Percentiles rank a stretch among this genome's conserved stretches.
Evolutionary conservation across 2,329 filamentous ascomycete genomes (phyloP).

Genomic region (Orbilia ellipsospora): DNA sequence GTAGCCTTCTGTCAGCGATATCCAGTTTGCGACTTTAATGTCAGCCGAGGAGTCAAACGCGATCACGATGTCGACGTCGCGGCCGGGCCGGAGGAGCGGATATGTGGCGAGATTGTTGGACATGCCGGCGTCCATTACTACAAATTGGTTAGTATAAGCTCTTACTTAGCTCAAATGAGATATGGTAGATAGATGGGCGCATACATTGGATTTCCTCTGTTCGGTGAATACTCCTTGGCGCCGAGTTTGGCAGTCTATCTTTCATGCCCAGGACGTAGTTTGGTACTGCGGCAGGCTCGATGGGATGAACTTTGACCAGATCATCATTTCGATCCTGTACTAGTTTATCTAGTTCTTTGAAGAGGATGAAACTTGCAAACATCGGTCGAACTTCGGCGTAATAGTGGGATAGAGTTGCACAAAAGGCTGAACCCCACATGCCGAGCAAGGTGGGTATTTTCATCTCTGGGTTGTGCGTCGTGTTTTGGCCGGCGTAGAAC

Average conservation of each 20-base stretch:
- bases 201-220: slow-evolving; percentile 63
- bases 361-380: slow-evolving; percentile 77
- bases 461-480: slow-evolving; percentile 81
- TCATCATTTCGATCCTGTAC: slow-evolving; percentile 85
- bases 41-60: slow-evolving; percentile 96
- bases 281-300: slow-evolving; percentile 88
- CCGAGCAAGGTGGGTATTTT: slow-evolving; percentile 86
- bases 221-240: slow-evolving; percentile 79
- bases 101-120: slow-evolving; percentile 98
- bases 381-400: slow-evolving; percentile 92
- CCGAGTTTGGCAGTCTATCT: slow-evolving; percentile 76
- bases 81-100: slow-evolving; percentile 85
- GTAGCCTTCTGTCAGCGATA: slow-evolving; percentile 92
- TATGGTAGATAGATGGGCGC: slow-evolving; percentile 64
- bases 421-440: slow-evolving; percentile 97
- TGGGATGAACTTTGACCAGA: slow-evolving; percentile 89
- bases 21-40: slow-evolving; percentile 93
- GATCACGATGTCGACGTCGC: slow-evolving; percentile 87
- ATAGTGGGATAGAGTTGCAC: slow-evolving; percentile 93
- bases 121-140: slow-evolving; percentile 83
- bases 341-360: slow-evolving; percentile 80
- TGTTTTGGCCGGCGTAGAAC: slow-evolving; percentile 77
- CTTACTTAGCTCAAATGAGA: not conserved
- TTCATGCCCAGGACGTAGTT: slow-evolving; percentile 89
- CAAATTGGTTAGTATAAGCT: not conserved